Conservation (phyloP, 495 filamentous ascomycete genomes). For the Tuber umbilicatum region DNA sequence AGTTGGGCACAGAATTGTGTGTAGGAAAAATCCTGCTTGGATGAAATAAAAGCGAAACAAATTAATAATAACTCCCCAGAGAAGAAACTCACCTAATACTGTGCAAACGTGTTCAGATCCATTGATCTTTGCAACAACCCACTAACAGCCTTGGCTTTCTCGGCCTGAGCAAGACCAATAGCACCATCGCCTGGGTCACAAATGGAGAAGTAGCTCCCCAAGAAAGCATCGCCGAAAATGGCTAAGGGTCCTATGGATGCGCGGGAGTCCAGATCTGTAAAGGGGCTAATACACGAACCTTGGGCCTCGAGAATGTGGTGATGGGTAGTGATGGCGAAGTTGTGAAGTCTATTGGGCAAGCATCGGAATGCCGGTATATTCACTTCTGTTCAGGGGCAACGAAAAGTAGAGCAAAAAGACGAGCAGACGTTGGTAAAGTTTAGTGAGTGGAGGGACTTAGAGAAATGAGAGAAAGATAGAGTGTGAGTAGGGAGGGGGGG, state of each 20-base stretch:
- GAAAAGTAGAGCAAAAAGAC: too few relatives aligned
- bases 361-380: too few relatives aligned
- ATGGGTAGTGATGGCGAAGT: slow-evolving; percentile 77
- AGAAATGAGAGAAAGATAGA: too few relatives aligned
- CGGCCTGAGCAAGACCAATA: slow-evolving; percentile 82
- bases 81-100: slow-evolving; percentile 5
- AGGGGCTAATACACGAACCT: slow-evolving; percentile 90
- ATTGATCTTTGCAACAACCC: too few relatives aligned
- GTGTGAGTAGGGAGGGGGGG: too few relatives aligned
- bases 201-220: slow-evolving; percentile 93
- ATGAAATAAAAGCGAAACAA: slow-evolving; percentile 12
- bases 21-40: slow-evolving; percentile 11
- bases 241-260: slow-evolving; percentile 85
- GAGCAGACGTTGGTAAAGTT: too few relatives aligned
- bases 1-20: not conserved
- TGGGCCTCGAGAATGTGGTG: slow-evolving; percentile 96
- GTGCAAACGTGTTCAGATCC: slow-evolving; percentile 6
- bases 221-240: slow-evolving; percentile 95
- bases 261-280: slow-evolving; percentile 97
- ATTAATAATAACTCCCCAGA: slow-evolving; percentile 1
- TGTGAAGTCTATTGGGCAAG: too few relatives aligned
- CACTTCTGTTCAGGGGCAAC: too few relatives aligned
- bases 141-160: slow-evolving; percentile 42
- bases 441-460: too few relatives aligned
- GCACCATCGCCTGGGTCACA: slow-evolving; percentile 81